Base-by-base conservation (phyloP, 1,284 basidiomycete species). In the Lignosus rhinocerotis region DNA sequence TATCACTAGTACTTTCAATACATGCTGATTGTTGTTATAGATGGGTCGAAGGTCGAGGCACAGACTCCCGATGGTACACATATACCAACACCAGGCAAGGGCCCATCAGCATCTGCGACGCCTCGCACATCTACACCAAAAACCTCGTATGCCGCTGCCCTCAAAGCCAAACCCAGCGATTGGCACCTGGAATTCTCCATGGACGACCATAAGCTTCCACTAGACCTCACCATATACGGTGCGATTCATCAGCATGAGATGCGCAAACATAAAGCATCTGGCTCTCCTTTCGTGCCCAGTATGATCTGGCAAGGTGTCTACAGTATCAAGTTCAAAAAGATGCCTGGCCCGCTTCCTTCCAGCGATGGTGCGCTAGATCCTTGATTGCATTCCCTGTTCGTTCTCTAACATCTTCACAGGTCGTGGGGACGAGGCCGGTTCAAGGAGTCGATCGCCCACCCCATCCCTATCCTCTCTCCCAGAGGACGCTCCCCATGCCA, bases 181-280 rank as follows among this genome's bases (percentile, higher is more conserved):
- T 99, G 95, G 94, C 96, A 99, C 72, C 83, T 99, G 48, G 92
- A 96, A 72, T 99, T 99, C 73, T 90, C 85, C 17, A 90, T 98
- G 82, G 93, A 94, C 66, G 94, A 92, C 57, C 86, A 93, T 59
- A 76, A 85, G 14, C 76, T 99, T 25, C 87, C 89, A 0, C 76
- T 96, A 60, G 91, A 95, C 70, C 83, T 96, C 60, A 99, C 97
- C 0, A 89, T 99, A 58, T 99, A 97, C 69, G 96, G 96, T 3
- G 96, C 94, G 0, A 90, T 98, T 43, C 94, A 98, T 72, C 90
- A 92, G 62, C 87, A 92, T 69, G 92, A 94, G 69, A 82, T 84
- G 70, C 80, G 90, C 57, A 64, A 64, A 42, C 58, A 64, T 31
- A 89, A 88, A 73, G 86, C 88, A 69, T 75, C 80, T 8, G 81